Evolutionary conservation across 2,329 filamentous ascomycete genomes (phyloP), one percentile per base, ranked within the genome.

Genomic region (Gremmenia infestans): DNA sequence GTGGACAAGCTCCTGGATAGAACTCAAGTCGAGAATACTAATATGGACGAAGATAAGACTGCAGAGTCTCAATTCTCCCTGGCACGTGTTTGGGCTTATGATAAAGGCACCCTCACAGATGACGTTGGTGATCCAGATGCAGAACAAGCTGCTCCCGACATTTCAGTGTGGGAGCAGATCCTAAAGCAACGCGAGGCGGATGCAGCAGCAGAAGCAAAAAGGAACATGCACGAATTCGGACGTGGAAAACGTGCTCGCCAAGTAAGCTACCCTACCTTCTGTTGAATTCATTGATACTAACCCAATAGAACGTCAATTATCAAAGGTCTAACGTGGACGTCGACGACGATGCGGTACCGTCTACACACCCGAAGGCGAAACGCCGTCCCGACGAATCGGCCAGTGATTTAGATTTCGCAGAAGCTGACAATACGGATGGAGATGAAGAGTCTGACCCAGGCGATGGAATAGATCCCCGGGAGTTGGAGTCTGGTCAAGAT

Each of bases 1-100:
- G 85, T 99, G n/a, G 91, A 97, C 52, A 90, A 88, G 62, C 80
- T 99, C 12, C 78, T 99, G n/a, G 92, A 97, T 68, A 85, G 94
- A 48, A 90, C 87, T 32, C 83, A 89, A 60, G 82, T 89, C 28
- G 91, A 96, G 68, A 83, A 89, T 61, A 89, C 86, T 0, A 79
- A 80, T 54, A 76, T 79, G 1, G 81, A 82, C 9, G 79, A 84
- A 2, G 84, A 91, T 49, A 72, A 76, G 22, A 77, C 80, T 0
- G 83, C 85, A 0, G 89, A 95, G 68, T 87, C 85, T 0, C 88
- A 92, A 54, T 99, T 97, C 70, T 90, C 88, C 4, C 90, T 94
- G 71, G 93, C 93, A 40, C 83, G 90, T 46, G 87, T 99, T 1
- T 99, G 94, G 94, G 88, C 87, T 4, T 95, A 96, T 65, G 88